phyloP scores from a whole-genome alignment of 2,329 filamentous ascomycete species.

The Balansia obtecta region DNA sequence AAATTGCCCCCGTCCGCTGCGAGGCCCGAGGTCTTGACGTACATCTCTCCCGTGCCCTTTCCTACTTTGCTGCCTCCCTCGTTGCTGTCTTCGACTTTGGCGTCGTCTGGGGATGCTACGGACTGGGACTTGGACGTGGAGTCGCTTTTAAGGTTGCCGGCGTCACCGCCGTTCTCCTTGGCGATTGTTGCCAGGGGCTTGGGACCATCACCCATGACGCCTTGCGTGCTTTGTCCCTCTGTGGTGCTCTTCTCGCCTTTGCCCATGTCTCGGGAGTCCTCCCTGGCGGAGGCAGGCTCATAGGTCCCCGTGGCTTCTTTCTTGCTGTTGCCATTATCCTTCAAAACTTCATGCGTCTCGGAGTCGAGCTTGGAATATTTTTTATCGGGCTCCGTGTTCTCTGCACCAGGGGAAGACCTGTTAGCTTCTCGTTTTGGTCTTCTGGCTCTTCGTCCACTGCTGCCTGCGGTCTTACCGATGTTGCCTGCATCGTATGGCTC shows the following conservation, averaged over 20 bases:
- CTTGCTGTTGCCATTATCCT: background rate
- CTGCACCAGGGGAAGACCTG: background rate
- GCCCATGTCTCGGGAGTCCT: conserved; percentile 5
- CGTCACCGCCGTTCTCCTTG: conserved; percentile 19
- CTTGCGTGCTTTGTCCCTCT: conserved; percentile 21
- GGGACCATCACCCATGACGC: conserved; percentile 16
- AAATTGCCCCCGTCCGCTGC: conserved; percentile 55
- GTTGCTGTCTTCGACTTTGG: conserved; percentile 5
- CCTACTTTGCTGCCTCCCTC: conserved; percentile 13
- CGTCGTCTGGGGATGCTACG: background rate
- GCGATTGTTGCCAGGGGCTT: conserved; percentile 24
- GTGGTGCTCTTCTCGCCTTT: conserved; percentile 16
- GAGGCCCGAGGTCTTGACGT: conserved; percentile 45
- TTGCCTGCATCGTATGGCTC: conserved; percentile 77
- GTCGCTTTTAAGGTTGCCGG: conserved; percentile 10
- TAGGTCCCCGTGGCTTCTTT: background rate
- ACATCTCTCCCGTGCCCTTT: conserved; percentile 42
- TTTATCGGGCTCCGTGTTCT: background rate
- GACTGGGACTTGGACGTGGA: background rate
- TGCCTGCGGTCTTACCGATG: conserved; percentile 29
- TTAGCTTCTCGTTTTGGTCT: background rate
- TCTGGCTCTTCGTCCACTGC: background rate
- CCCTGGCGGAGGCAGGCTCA: background rate
- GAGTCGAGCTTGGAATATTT: background rate
- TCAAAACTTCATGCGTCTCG: background rate